These are phyloP conservation scores for Irpex rosettiformis DNA, from an alignment of 1,284 basidiomycete genomes.

Conservation along the genomic window DNA sequence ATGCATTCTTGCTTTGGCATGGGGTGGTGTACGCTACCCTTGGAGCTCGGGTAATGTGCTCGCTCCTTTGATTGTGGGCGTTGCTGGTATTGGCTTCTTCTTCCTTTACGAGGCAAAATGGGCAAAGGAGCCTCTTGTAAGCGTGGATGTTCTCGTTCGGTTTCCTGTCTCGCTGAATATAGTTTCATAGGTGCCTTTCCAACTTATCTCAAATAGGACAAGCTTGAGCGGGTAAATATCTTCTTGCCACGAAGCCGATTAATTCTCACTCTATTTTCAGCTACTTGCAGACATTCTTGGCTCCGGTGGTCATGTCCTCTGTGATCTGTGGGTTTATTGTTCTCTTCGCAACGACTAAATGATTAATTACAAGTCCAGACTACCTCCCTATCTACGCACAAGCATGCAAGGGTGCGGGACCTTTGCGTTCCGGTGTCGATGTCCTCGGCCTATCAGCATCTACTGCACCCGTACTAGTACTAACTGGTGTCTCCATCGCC, in stretches of 20 bases:
- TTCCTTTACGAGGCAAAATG: slow-evolving; percentile 4
- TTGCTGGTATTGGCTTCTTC: slow-evolving; percentile 7
- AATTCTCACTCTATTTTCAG: neutral
- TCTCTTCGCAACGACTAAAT: neutral
- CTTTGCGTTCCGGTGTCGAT: slow-evolving; percentile 13
- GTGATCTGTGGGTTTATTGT: neutral
- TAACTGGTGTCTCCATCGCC: slow-evolving; percentile 4
- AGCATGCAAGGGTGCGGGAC: slow-evolving; percentile 12
- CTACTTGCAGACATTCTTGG: slow-evolving; percentile 8
- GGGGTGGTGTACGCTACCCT: slow-evolving; percentile 9
- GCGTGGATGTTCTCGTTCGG: neutral
- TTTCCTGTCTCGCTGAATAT: neutral
- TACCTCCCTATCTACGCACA: slow-evolving; percentile 13
- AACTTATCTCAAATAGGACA: slow-evolving; percentile 8
- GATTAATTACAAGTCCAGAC: slow-evolving; percentile 1
- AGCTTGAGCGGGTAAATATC: slow-evolving; percentile 8
- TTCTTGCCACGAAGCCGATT: neutral
- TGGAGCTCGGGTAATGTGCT: slow-evolving; percentile 10
- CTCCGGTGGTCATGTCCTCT: neutral
- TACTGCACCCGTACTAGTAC: slow-evolving; percentile 2
- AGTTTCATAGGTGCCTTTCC: slow-evolving; percentile 5
- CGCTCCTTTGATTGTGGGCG: slow-evolving; percentile 9
- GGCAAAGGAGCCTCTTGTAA: slow-evolving; percentile 6
- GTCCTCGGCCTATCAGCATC: slow-evolving; percentile 10
- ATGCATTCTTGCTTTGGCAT: slow-evolving; percentile 5